Evolutionary conservation across 2,329 filamentous ascomycete genomes (phyloP).

Genomic region (Knufia fluminis): DNA sequence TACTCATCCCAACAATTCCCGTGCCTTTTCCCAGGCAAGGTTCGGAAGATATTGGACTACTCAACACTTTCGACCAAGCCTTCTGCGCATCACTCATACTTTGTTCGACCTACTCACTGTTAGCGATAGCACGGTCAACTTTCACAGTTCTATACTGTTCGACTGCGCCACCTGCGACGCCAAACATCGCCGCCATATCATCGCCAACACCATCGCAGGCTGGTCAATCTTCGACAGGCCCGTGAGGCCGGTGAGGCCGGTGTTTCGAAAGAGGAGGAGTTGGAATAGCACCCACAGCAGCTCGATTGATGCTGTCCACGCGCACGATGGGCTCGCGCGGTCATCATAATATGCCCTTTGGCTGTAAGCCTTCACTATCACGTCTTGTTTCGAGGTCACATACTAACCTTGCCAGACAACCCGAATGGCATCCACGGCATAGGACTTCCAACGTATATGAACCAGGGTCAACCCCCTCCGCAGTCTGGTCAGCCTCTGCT

Average conservation of each 20-base stretch:
- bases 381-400: not conserved
- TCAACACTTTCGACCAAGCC: not conserved
- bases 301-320: constrained; percentile 19
- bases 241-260: constrained; percentile 7
- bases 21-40: not conserved
- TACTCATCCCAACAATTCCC: constrained; percentile 16
- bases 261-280: not conserved
- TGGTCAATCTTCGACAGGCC: not conserved
- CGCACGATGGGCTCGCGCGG: constrained; percentile 24
- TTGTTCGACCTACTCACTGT: not conserved
- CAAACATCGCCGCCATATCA: not conserved
- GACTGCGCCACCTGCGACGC: too few species aligned
- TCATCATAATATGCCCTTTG: constrained; percentile 22
- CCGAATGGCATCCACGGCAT: constrained; percentile 21
- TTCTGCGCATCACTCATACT: not conserved
- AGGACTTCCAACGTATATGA: constrained; percentile 20
- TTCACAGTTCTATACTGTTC: too few species aligned
- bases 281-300: not conserved
- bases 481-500: constrained; percentile 21
- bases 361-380: constrained; percentile 16
- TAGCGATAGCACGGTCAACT: not conserved
- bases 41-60: not conserved
- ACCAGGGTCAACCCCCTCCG: constrained; percentile 16
- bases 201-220: not conserved
- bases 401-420: constrained; percentile 14